Base-by-base conservation (phyloP, 257 asterid species). In the Fraxinus americana region DNA sequence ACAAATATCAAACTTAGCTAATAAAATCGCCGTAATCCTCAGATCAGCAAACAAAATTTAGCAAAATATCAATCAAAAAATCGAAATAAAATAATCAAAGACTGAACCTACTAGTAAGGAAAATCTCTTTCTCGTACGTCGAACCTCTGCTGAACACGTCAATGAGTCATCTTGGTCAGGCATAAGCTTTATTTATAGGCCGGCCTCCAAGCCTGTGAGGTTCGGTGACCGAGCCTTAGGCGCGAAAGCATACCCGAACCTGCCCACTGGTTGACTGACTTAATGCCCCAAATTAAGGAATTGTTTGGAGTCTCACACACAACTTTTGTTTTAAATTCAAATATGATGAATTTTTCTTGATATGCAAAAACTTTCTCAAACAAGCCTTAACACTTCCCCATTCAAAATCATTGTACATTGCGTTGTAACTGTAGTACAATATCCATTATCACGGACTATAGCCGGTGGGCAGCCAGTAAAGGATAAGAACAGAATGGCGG, bases 191-290 rank as follows among this genome's bases (percentile, higher is more conserved):
- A 70, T 85, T 83, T 93, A 89, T 90, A 86, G 75, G 77, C 48
- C 27, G 63, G 30, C 0, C 8, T 10, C 85, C 88, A 83, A 91
- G 65, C 89, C 96, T 78, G 4, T 1, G 8, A 87, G 92, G 81
- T 82, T 82, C 50, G 85, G 81, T 2, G 1, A 69, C 80, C 91
- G 84, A 84, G 16, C 85, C 91, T 67, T 4, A 88, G 86, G 75
- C 35, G 78, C 27, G 81, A 83, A 12, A 16, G 14, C 35, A 48
- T 75, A 80, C 84, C 92, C 84, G 85, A 83, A 76, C 84, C 96
- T 71, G 68, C 83, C 76, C 93, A 84, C 82, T 85, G 88, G 83
- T 90, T 90, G 92, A 88, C 89, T 82, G 86, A 57, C 85, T 63
- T 80, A 83, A 81, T 73, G 29, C 67, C 70, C 19, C 27, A 39